Percentiles rank a stretch among this genome's conserved stretches.
Evolutionary conservation across 371 early-diverging fungal species (phyloP).

Genomic region (Rhizopus sp.): DNA sequence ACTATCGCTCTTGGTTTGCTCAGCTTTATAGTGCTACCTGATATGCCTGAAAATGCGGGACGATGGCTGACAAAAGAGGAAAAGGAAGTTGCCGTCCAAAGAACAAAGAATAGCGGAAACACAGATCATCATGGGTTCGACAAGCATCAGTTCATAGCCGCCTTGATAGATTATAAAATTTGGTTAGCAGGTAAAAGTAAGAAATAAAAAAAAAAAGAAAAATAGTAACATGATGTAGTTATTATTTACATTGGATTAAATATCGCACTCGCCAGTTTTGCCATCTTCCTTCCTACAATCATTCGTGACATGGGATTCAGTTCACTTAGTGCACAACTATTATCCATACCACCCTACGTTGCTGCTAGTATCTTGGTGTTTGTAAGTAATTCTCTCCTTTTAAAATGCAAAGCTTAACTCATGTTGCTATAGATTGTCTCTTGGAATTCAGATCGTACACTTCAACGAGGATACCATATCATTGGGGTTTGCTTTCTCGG

Average conservation of each 20-base stretch:
- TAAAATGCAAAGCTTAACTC: not conserved
- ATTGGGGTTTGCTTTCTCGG: slow-evolving; percentile 29
- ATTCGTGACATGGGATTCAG: slow-evolving; percentile 42
- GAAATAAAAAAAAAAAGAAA: slow-evolving; percentile 1
- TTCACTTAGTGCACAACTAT: slow-evolving; percentile 33
- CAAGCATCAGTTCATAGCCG: slow-evolving; percentile 38
- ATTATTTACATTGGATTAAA: slow-evolving; percentile 47
- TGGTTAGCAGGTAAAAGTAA: slow-evolving; percentile 40
- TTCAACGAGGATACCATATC: slow-evolving; percentile 41
- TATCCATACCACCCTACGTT: slow-evolving; percentile 45
- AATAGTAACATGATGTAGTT: slow-evolving; percentile 16
- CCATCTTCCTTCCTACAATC: slow-evolving; percentile 45
- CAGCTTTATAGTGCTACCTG: slow-evolving; percentile 36
- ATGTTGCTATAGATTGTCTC: slow-evolving; percentile 26
- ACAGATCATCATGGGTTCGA: slow-evolving; percentile 35
- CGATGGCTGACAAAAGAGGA: slow-evolving; percentile 44
- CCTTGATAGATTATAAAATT: slow-evolving; percentile 34
- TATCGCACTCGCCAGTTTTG: slow-evolving; percentile 37
- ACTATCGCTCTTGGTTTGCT: slow-evolving; percentile 54
- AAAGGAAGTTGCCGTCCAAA: slow-evolving; percentile 34
- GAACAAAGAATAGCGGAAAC: slow-evolving; percentile 29
- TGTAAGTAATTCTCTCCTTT: slow-evolving; percentile 18
- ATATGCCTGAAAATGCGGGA: slow-evolving; percentile 37
- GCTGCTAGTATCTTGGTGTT: slow-evolving; percentile 35
- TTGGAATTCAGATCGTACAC: slow-evolving; percentile 40